Evolutionary conservation across 106 monocot species (phyloP), one percentile per base, ranked within the genome.

Genomic region (Dioscorea alata): DNA sequence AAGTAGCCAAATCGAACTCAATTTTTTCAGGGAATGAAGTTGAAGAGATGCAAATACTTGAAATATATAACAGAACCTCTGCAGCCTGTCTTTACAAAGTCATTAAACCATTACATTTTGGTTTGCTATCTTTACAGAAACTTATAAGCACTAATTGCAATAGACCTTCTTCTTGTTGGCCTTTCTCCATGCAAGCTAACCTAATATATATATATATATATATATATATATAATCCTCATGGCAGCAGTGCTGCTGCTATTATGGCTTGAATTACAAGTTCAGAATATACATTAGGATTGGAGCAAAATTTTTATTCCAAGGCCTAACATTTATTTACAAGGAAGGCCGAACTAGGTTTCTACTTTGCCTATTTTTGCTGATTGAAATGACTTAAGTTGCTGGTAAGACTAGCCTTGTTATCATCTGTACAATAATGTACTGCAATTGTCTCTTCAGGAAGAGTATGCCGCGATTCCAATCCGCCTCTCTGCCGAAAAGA

Each of bases 261-360:
- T 33, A 63, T 22, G 23, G n/a, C 63, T 63, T 34, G 16, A 34
- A 63, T 33, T 15, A 33, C 16, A 42, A 42, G 42, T 63, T 28
- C 63, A 13, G 66, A 66, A 66, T 66, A 66, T 66, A 66, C 66
- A 66, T 66, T 66, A 42, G 50, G 50, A 50, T 49, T 48, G 51
- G 4, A 9, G n/a, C 8, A 65, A 65, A 42, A 23, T 48, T 65
- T 50, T 66, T 66, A 21, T 66, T 66, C 66, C 66, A 66, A 50
- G 66, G 49, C 66, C 66, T 24, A 59, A 4, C 20, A 51, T 66
- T 66, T 66, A 66, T 66, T 66, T 66, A 66, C 66, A 66, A 28
- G 28, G 23, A 50, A 66, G 66, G 50, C 66, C 66, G 13, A 8
- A 20, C 23, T 23, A 50, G 50, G 20, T 50, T 50, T 23, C 12